These are phyloP conservation scores for Penicillium tannophilum DNA, from an alignment of 495 filamentous ascomycete genomes.

Conservation along the genomic window DNA sequence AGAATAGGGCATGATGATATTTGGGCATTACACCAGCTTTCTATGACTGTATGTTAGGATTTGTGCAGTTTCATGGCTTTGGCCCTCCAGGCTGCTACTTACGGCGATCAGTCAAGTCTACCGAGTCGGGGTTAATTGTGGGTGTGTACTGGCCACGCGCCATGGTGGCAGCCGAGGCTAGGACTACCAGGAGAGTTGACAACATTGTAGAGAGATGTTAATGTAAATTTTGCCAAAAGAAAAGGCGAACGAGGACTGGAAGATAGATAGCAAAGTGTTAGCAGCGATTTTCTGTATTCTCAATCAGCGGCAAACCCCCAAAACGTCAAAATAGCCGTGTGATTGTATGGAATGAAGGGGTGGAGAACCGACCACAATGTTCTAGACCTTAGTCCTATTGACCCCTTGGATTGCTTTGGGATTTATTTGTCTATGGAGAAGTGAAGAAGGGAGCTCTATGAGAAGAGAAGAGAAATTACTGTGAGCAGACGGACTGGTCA, in stretches of 20 bases:
- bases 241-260: not conserved
- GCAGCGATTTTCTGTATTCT: not conserved
- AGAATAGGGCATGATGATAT: slow-evolving; percentile 71
- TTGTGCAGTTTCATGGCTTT: slow-evolving; percentile 4
- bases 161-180: slow-evolving; percentile 37
- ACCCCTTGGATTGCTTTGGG: not conserved
- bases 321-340: slow-evolving; percentile 3
- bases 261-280: not conserved
- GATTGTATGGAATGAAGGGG: not conserved
- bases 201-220: slow-evolving; percentile 25
- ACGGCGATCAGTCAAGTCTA: slow-evolving; percentile 52
- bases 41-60: slow-evolving; percentile 34
- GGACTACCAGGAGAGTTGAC: slow-evolving; percentile 20
- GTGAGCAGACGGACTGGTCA: too few species aligned
- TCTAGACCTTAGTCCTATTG: not conserved
- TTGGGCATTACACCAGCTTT: slow-evolving; percentile 71
- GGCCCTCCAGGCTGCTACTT: slow-evolving; percentile 12
- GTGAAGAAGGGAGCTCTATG: not conserved
- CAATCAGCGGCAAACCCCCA: not conserved
- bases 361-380: not conserved
- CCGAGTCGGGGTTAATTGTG: slow-evolving; percentile 61
- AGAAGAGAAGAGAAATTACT: too few species aligned
- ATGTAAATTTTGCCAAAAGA: not conserved
- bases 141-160: slow-evolving; percentile 39
- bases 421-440: not conserved